Base-by-base conservation (phyloP, 2,329 filamentous ascomycete genomes). In the Alternaria incomplexa region DNA sequence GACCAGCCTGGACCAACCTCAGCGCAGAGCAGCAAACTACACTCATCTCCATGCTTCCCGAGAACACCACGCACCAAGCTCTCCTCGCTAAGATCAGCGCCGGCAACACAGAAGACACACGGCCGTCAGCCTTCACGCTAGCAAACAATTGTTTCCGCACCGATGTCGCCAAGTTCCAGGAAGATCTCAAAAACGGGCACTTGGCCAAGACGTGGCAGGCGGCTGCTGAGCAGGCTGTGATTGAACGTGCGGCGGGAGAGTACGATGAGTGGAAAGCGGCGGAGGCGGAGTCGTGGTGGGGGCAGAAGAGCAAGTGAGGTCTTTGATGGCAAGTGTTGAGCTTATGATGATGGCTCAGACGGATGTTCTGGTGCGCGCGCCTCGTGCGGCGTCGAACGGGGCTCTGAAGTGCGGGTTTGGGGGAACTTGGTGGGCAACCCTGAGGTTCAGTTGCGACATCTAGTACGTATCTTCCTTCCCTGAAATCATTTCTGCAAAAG, bases 231-330 rank as follows among this genome's bases (percentile, higher is more conserved):
- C 75, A 82, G 66, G 88, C 89, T 2, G 83, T 84, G 54, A 71
- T 82, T 54, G 81, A 85, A 63, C 82, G 88, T 11, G 81, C 80
- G 2, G 77, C 80, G 0, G 89, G 89, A 1, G 81, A 82, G 7
- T 90, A 86, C 64, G 87, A 90, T 67, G 78, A 79, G 6, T 87
- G 84, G 77, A 85, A 88, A 73, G 83, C 84, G 48, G 74, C 79
- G 48, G 83, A 88, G 62, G 84, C 84, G 13, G 86, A 89, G 72
- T 74, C 81, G 58, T 86, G 85, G 67, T 89, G 87, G 85, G 87
- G 87, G 0, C 84, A 87, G 73, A 87, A 86, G 65, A 81, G 69
- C 26, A 65, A 62, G 82, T 72, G 81, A 77, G 62, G 13, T 11
- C 22, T 5, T 22, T 15, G 12, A 20, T 13, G 53, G 43, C 20